Evolutionary conservation across 2,329 filamentous ascomycete species (phyloP).

Genomic region (Diplodia intermedia): DNA sequence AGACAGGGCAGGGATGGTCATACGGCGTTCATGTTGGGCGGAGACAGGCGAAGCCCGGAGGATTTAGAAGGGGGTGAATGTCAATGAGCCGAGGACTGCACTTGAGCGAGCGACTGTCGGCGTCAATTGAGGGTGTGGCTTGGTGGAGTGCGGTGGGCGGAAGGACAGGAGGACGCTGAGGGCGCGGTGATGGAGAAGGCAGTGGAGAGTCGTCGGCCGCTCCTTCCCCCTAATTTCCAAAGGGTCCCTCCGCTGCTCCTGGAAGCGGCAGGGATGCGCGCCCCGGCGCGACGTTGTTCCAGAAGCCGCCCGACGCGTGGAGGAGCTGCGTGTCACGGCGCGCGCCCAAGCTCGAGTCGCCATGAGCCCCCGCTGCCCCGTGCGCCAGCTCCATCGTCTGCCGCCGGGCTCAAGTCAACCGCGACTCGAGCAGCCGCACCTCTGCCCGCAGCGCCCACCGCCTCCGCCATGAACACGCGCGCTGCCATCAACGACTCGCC

Average conservation of each 20-base stretch:
- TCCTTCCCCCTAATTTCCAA: conserved; percentile 34
- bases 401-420: neutral
- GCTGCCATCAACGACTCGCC: conserved; percentile 80
- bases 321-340: conserved; percentile 19
- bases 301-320: conserved; percentile 21
- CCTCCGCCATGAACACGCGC: conserved; percentile 78
- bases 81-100: conserved; percentile 33
- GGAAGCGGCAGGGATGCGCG: conserved; percentile 31
- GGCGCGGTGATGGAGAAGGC: conserved; percentile 32
- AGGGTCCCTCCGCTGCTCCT: conserved; percentile 32
- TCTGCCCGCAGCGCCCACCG: conserved; percentile 1
- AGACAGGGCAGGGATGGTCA: conserved; percentile 30
- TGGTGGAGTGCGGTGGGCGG: conserved; percentile 19
- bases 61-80: conserved; percentile 25
- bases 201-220: conserved; percentile 31
- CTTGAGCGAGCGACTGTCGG: conserved; percentile 32
- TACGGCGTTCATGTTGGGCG: conserved; percentile 36
- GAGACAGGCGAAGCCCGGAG: conserved; percentile 33
- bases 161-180: conserved; percentile 30
- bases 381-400: conserved; percentile 7
- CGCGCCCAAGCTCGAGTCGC: conserved; percentile 33
- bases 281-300: conserved; percentile 29
- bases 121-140: conserved; percentile 27
- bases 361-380: neutral
- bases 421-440: neutral